phyloP scores from a whole-genome alignment of 2,329 filamentous ascomycete species.

The Alternaria incomplexa region DNA sequence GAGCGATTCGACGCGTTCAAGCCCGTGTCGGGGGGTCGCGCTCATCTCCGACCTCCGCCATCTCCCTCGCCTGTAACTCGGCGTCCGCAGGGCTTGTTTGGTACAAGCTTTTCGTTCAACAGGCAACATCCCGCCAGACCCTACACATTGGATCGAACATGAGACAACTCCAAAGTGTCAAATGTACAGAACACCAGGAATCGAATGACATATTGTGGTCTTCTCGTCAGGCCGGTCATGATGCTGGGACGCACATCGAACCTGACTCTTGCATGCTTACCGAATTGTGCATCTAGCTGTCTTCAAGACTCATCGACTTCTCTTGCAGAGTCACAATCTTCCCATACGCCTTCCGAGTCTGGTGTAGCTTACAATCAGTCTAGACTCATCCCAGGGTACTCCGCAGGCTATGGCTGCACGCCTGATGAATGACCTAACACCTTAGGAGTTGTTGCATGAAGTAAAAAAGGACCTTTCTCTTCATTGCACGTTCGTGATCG shows the following conservation, averaged over 20 bases:
- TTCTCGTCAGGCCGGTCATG: neutral
- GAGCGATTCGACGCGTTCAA: neutral
- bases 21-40: too few relatives aligned
- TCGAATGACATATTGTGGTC: neutral
- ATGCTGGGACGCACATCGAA: neutral
- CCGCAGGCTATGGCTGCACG: neutral
- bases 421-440: neutral
- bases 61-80: neutral
- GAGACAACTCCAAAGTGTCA: fast-evolving
- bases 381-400: fast-evolving
- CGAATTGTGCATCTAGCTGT: neutral
- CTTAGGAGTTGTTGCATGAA: neutral
- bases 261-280: neutral
- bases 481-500: too few relatives aligned
- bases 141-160: neutral
- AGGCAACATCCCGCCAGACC: neutral
- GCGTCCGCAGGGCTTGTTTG: neutral
- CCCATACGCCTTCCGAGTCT: neutral
- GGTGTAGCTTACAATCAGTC: neutral
- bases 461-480: neutral
- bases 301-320: too few relatives aligned
- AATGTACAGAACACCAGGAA: neutral
- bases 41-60: neutral
- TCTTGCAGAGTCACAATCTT: neutral
- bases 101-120: neutral